These are phyloP conservation scores for Botrytis porri DNA, from an alignment of 2,329 filamentous ascomycete genomes.

Conservation along the genomic window DNA sequence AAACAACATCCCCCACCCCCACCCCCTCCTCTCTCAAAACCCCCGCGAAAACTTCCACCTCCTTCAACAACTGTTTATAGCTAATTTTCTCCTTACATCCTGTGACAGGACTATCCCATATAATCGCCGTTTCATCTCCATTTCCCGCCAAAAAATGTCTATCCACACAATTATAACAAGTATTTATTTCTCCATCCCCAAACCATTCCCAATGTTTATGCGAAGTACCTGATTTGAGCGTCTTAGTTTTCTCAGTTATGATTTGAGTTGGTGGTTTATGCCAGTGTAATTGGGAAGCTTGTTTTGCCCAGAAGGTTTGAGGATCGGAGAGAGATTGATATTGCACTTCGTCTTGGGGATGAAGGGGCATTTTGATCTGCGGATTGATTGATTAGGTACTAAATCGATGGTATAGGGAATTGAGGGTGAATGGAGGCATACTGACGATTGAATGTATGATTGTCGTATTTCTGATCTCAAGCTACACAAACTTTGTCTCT, in stretches of 20 bases:
- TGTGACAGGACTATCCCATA: conserved; percentile 86
- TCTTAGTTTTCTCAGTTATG: conserved; percentile 60
- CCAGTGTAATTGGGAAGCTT: conserved; percentile 77
- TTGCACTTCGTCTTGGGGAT: conserved; percentile 39
- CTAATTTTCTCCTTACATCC: conserved; percentile 67
- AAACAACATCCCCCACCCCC: conserved; percentile 76
- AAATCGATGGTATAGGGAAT: neutral
- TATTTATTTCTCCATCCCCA: conserved; percentile 81
- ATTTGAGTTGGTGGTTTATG: conserved; percentile 67
- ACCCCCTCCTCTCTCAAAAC: conserved; percentile 81
- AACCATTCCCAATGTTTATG: conserved; percentile 90
- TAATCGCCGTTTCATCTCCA: conserved; percentile 71
- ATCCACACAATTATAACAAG: conserved; percentile 88
- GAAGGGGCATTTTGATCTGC: conserved; percentile 29
- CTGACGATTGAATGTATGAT: neutral
- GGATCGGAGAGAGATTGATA: conserved; percentile 62
- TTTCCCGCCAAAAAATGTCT: conserved; percentile 80
- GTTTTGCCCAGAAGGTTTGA: conserved; percentile 69
- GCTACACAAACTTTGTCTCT: neutral
- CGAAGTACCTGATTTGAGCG: conserved; percentile 56
- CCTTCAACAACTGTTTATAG: conserved; percentile 71
- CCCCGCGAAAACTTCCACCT: conserved; percentile 79
- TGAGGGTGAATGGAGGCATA: neutral
- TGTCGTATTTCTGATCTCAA: neutral
- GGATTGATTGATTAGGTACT: neutral